These are phyloP conservation scores for Inga oerstediana DNA, from an alignment of 306 rosid genomes.

Conservation along the genomic window DNA sequence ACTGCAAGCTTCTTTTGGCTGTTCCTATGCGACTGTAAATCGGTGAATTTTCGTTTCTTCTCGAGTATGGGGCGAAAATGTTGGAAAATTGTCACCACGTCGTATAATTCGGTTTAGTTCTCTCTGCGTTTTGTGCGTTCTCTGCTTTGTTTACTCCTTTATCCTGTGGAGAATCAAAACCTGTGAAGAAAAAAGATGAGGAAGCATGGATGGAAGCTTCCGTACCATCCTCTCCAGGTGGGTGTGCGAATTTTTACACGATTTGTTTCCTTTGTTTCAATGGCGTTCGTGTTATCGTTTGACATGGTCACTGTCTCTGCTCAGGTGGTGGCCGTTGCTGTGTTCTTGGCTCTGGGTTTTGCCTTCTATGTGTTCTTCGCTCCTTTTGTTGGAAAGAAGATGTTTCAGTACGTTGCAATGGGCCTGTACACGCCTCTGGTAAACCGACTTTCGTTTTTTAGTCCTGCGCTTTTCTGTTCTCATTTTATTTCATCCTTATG, in stretches of 20 bases:
- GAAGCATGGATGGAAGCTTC: constrained; percentile 97
- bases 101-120: constrained; percentile 31
- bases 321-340: too few relatives aligned
- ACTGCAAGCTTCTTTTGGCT: constrained; percentile 27
- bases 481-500: background rate
- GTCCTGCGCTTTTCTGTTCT: constrained; percentile 14
- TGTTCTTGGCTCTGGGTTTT: too few relatives aligned
- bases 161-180: constrained; percentile 32
- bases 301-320: too few relatives aligned
- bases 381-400: constrained; percentile 78
- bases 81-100: constrained; percentile 31
- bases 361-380: too few relatives aligned
- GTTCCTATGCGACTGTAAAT: constrained; percentile 37
- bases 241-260: constrained; percentile 4
- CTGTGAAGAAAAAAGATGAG: constrained; percentile 61
- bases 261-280: constrained; percentile 11
- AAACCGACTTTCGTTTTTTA: constrained; percentile 33
- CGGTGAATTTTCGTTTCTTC: constrained; percentile 43
- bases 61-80: constrained; percentile 33
- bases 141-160: constrained; percentile 21
- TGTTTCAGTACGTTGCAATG: constrained; percentile 75
- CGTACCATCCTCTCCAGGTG: constrained; percentile 98
- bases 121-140: constrained; percentile 29
- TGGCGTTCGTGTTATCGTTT: background rate
- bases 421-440: constrained; percentile 97